Evolutionary conservation across 2,329 filamentous ascomycete genomes (phyloP).

Genomic region (Aspergillus pseudotamarii): DNA sequence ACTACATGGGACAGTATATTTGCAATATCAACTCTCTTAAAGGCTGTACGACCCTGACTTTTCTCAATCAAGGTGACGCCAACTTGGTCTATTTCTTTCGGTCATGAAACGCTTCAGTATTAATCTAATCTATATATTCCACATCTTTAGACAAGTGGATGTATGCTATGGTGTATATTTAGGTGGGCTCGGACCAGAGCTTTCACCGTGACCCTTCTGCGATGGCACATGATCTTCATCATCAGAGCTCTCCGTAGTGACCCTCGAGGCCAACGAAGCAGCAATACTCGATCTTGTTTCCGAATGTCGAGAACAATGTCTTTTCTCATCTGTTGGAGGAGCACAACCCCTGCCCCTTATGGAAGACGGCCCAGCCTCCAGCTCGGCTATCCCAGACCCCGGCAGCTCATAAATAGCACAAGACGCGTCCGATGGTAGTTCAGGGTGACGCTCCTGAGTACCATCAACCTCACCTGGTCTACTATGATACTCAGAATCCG

Average conservation of each 20-base stretch:
- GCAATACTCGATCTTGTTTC: conserved; percentile 5
- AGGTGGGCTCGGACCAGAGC: background rate
- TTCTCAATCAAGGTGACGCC: no score
- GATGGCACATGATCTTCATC: background rate
- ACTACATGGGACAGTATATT: no score
- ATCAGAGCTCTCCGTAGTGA: conserved; percentile 1
- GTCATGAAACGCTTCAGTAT: background rate
- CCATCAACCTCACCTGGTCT: background rate
- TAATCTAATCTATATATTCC: background rate
- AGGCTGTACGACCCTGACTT: no score
- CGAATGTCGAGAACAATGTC: background rate
- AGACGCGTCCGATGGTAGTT: background rate
- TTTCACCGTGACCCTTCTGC: background rate
- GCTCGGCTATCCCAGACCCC: background rate
- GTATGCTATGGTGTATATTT: background rate
- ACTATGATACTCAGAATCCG: background rate
- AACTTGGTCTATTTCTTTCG: no score
- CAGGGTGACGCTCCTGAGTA: background rate
- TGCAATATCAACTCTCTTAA: no score
- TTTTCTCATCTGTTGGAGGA: background rate
- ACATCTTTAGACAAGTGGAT: background rate
- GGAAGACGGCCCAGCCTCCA: background rate
- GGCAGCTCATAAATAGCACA: background rate
- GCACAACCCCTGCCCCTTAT: background rate
- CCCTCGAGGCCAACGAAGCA: conserved; percentile 1